Evolutionary conservation across 768 basidiomycete genomes (phyloP).

Genomic region (Sporobolomyces phaffii): DNA sequence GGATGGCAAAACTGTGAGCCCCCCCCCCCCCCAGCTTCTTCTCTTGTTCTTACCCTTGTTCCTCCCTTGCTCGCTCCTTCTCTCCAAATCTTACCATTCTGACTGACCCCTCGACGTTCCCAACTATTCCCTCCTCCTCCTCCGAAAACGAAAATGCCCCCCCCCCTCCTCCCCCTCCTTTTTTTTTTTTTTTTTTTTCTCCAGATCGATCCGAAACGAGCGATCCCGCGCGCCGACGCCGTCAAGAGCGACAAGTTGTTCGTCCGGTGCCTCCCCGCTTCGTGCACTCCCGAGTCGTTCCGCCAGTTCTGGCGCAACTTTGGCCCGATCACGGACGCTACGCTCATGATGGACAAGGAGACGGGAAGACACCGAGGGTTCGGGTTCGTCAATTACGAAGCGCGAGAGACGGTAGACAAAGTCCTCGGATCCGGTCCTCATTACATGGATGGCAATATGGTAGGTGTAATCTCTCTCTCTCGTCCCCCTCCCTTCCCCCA

Average conservation of each 20-base stretch:
- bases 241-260: constrained; percentile 78
- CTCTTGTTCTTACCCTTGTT: background rate
- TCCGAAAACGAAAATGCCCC: background rate
- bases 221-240: constrained; percentile 89
- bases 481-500: constrained; percentile 1
- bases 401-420: constrained; percentile 80
- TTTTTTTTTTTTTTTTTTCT: background rate
- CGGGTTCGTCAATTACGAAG: constrained; percentile 87
- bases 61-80: too few species aligned
- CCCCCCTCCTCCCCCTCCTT: background rate
- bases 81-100: too few species aligned
- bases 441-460: constrained; percentile 90
- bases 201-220: constrained; percentile 99
- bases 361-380: constrained; percentile 93
- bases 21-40: background rate
- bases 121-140: too few species aligned
- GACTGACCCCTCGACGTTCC: too few species aligned
- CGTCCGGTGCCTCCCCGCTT: constrained; percentile 85
- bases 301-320: constrained; percentile 87
- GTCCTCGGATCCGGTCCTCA: constrained; percentile 82
- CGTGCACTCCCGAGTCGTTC: constrained; percentile 89
- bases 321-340: constrained; percentile 93
- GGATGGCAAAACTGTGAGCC: constrained; percentile 94
- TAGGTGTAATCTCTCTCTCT: constrained; percentile 49
- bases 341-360: constrained; percentile 96